Percentiles rank a stretch among this genome's conserved stretches.
phyloP scores from a whole-genome alignment of 345 rosid species.

The Conringia planisiliqua region DNA sequence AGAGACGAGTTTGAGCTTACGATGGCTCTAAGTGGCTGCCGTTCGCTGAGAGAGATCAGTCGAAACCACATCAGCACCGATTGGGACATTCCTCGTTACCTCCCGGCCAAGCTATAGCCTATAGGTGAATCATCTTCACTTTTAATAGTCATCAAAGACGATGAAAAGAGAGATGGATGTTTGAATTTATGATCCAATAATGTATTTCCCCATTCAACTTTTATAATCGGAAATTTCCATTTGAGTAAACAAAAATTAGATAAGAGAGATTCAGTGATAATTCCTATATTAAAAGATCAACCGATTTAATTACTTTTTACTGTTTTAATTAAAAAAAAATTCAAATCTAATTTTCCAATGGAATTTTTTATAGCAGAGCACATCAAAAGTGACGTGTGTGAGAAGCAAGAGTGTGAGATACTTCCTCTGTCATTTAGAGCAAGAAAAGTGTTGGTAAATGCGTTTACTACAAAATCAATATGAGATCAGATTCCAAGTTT shows the following conservation, averaged over 20 bases:
- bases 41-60: slow-evolving; percentile 76
- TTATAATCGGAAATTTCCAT: not conserved
- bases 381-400: not conserved
- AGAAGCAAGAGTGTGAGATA: not conserved
- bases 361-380: not conserved
- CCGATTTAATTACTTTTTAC: not conserved
- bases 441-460: not conserved
- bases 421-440: not conserved
- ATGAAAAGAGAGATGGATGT: not conserved
- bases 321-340: too few species aligned
- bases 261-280: not conserved
- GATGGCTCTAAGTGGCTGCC: slow-evolving; percentile 88
- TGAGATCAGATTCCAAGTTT: not conserved
- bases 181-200: not conserved
- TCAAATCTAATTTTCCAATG: not conserved
- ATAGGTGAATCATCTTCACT: not conserved
- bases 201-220: not conserved
- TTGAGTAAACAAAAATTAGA: not conserved
- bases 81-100: slow-evolving; percentile 59
- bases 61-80: slow-evolving; percentile 65
- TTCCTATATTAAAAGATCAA: not conserved
- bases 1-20: slow-evolving; percentile 83
- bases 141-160: not conserved
- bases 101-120: slow-evolving; percentile 37
- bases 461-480: too few species aligned